Evolutionary conservation across 441 rosid genomes (phyloP).

Genomic region (Gossypium schwendimanii): DNA sequence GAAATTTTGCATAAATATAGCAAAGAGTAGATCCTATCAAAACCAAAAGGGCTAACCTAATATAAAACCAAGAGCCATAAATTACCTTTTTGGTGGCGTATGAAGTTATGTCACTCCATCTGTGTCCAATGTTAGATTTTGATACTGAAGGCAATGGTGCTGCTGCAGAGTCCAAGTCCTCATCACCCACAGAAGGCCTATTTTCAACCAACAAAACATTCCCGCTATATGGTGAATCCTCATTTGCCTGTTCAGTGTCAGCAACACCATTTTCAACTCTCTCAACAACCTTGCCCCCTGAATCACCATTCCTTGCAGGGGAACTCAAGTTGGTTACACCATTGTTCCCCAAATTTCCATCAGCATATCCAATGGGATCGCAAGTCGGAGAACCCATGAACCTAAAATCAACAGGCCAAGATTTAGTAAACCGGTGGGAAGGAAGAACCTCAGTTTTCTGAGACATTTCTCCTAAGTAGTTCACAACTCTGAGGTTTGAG

Average conservation of each 20-base stretch:
- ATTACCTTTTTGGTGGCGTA: constrained; percentile 74
- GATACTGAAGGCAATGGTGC: constrained; percentile 44
- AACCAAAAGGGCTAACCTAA: neutral
- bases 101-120: constrained; percentile 76
- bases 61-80: neutral
- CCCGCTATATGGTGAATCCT: constrained; percentile 77
- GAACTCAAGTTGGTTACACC: constrained; percentile 22
- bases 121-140: constrained; percentile 39
- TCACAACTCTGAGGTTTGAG: constrained; percentile 33
- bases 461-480: constrained; percentile 36
- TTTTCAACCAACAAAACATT: constrained; percentile 33
- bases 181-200: constrained; percentile 41
- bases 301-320: constrained; percentile 36
- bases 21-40: neutral
- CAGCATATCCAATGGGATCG: constrained; percentile 28
- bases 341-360: constrained; percentile 19
- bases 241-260: constrained; percentile 32
- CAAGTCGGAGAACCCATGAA: constrained; percentile 43
- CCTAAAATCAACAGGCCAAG: constrained; percentile 63
- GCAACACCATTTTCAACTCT: constrained; percentile 26
- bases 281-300: constrained; percentile 29
- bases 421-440: constrained; percentile 58
- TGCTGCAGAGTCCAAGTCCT: constrained; percentile 39
- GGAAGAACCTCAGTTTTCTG: constrained; percentile 42
- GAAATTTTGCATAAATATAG: neutral